These are phyloP conservation scores for Fragilaria crotonensis DNA, from an alignment of 108 stramenopile species.

Conservation along the genomic window DNA sequence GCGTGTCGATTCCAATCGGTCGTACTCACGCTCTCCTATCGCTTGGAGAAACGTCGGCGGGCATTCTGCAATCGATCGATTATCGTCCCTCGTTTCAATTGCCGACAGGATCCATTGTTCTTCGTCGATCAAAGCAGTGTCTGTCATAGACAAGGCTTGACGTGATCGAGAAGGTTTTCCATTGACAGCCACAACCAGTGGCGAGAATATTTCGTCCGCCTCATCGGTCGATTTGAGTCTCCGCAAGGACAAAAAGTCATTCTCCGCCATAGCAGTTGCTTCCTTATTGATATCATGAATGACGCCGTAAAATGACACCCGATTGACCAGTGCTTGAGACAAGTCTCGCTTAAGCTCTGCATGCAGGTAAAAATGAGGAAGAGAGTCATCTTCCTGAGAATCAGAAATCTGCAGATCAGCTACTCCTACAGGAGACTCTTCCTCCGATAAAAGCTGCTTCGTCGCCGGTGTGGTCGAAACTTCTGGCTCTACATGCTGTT, in stretches of 20 bases:
- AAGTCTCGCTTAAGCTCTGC: conserved; percentile 46
- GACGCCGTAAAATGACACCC: conserved; percentile 71
- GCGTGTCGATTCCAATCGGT: conserved; percentile 38
- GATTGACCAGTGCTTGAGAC: conserved; percentile 53
- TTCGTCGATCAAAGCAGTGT: conserved; percentile 67
- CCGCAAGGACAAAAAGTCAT: conserved; percentile 33
- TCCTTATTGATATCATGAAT: conserved; percentile 86
- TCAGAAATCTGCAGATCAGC: background rate
- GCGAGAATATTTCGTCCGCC: conserved; percentile 19
- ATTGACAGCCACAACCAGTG: conserved; percentile 33
- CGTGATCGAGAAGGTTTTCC: conserved; percentile 14
- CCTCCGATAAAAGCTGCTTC: conserved; percentile 7
- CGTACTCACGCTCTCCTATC: conserved; percentile 75
- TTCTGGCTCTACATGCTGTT: conserved; percentile 24
- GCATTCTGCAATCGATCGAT: conserved; percentile 31
- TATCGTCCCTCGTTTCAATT: conserved; percentile 50
- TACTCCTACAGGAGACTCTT: background rate
- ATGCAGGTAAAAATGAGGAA: conserved; percentile 51
- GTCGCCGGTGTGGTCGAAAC: conserved; percentile 1
- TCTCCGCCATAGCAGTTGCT: conserved; percentile 46
- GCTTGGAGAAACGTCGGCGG: conserved; percentile 78
- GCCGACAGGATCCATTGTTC: conserved; percentile 70
- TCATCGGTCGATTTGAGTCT: conserved; percentile 17
- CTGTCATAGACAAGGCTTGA: conserved; percentile 17
- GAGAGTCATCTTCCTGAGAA: background rate